Base-by-base conservation (phyloP, 805 yeast genomes). In the Jamesozyma spencerorum region DNA sequence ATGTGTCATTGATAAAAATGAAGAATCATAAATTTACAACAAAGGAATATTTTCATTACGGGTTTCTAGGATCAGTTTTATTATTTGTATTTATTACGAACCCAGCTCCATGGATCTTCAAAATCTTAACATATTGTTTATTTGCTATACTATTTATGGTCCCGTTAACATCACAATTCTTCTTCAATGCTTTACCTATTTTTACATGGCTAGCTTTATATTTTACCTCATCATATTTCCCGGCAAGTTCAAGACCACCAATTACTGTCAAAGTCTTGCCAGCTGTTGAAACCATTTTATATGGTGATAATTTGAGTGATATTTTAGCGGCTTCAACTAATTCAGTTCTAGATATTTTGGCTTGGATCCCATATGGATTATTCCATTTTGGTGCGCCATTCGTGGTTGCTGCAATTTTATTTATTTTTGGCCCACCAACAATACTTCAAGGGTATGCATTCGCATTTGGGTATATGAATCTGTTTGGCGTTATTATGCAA, bases 361-460 rank as follows among this genome's bases (percentile, higher is more conserved):
- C 97, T 3, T 88, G 96, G 96, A 63, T 90, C 31, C 97, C 98
- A 1, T 90, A 90, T 58, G 98, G 98, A 2, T 58, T 92, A 12
- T 69, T 85, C 43, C 98, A 90, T 65, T 90, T 85, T 54, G 77
- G 84, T n/a, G 74, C 85, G 12, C 97, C 98, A 3, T 86, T 88
- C 56, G 75, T 90, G 4, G 84, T 85, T 31, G 90, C 97, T 0
- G 75, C 69, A 2, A 57, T 87, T 38, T 63, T 85, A 37, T 90
- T 86, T 54, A 47, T 92, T 22, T 92, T 86, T 71, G 96, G 85
- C 0, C 97, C 97, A 8, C 98, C 98, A 35, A 80, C 83, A 10
- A 69, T 86, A 3, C 64, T 90, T 32, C 76, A 94, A 44, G 75
- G 85, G 6, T 90, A 81, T 63, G 95, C 86, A 2, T 85, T 87